Percentiles rank a stretch among this genome's conserved stretches.
Evolutionary conservation across 2,329 filamentous ascomycete species (phyloP).

Genomic region (Drechmeria coniospora): DNA sequence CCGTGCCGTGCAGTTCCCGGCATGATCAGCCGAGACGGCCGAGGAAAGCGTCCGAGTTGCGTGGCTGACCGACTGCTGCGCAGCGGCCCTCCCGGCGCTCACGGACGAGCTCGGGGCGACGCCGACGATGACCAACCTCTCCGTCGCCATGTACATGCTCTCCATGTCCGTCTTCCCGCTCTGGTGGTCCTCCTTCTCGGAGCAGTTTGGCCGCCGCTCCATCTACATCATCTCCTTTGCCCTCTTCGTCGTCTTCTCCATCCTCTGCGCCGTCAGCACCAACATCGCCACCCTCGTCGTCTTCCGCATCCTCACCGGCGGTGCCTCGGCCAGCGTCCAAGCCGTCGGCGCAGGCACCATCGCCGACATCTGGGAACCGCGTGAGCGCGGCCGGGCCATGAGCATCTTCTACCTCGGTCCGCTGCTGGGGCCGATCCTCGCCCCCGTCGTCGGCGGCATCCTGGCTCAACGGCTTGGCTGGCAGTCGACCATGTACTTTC

Average conservation of each 20-base stretch:
- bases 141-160: conserved; percentile 69
- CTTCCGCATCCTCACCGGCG: conserved; percentile 59
- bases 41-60: too few species aligned
- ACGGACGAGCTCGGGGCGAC: conserved; percentile 44
- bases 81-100: conserved; percentile 55
- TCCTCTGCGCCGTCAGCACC: conserved; percentile 51
- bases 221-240: conserved; percentile 64
- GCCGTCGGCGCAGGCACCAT: conserved; percentile 74
- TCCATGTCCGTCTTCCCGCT: conserved; percentile 71
- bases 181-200: conserved; percentile 77
- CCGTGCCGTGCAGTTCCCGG: not conserved
- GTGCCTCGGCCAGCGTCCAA: conserved; percentile 65
- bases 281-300: conserved; percentile 64
- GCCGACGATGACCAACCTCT: conserved; percentile 55
- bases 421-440: conserved; percentile 56
- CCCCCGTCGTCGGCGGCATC: conserved; percentile 62
- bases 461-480: conserved; percentile 56
- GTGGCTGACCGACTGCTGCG: conserved; percentile 3
- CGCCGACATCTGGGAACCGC: conserved; percentile 62
- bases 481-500: conserved; percentile 66
- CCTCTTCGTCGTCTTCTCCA: conserved; percentile 55
- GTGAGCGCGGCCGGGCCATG: conserved; percentile 66
- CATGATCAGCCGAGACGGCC: not conserved
- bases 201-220: conserved; percentile 55
- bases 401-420: conserved; percentile 70